Conservation (phyloP, 371 early-diverging fungal species). For the Phascolomyces articulosus region DNA sequence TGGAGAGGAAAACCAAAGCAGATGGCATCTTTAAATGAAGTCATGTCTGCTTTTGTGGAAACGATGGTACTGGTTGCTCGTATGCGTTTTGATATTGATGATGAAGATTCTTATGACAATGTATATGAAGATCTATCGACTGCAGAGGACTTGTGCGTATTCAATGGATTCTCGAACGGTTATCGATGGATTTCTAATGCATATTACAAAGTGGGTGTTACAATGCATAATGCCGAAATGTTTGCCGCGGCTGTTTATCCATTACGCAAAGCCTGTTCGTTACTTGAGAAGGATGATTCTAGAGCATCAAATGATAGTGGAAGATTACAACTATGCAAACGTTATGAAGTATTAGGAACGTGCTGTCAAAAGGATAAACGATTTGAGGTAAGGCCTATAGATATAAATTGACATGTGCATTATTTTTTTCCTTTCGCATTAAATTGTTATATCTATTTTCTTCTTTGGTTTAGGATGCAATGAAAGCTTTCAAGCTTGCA, state of each 20-base stretch:
- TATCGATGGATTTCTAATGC: conserved; percentile 39
- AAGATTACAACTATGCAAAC: conserved; percentile 39
- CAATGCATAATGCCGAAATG: conserved; percentile 26
- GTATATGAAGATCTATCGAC: conserved; percentile 33
- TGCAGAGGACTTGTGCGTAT: conserved; percentile 33
- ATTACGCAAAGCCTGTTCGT: conserved; percentile 35
- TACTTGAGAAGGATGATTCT: conserved; percentile 33
- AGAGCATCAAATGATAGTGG: conserved; percentile 27
- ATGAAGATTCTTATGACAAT: conserved; percentile 23
- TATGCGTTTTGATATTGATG: conserved; percentile 28
- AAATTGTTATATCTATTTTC: not conserved
- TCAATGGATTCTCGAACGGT: conserved; percentile 26
- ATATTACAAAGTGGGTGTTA: conserved; percentile 38
- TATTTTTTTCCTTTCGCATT: no score
- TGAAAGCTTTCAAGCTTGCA: conserved; percentile 31
- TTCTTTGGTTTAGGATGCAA: conserved; percentile 16
- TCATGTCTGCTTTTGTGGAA: conserved; percentile 34
- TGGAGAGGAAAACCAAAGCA: conserved; percentile 11
- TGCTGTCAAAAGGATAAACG: conserved; percentile 36
- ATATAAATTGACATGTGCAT: not conserved
- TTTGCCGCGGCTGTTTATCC: conserved; percentile 34
- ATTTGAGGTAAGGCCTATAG: conserved; percentile 22
- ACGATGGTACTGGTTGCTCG: conserved; percentile 35
- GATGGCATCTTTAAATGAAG: not conserved
- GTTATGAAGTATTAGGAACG: conserved; percentile 42